Evolutionary conservation across 805 yeast species (phyloP), one percentile per base, ranked within the genome.

Genomic region (Saturnispora quitensis): DNA sequence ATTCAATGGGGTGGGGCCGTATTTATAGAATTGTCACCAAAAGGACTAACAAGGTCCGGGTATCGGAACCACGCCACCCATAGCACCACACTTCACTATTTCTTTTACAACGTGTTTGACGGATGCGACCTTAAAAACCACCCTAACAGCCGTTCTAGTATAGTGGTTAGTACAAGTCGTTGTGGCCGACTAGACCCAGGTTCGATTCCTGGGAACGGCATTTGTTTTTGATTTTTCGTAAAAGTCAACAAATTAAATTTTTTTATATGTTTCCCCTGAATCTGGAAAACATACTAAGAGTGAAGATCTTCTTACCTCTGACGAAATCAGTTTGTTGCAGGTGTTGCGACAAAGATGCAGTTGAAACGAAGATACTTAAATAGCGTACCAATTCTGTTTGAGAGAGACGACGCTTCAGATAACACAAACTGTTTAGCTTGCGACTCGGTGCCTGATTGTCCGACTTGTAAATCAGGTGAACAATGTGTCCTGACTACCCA

Each of bases 401-500:
- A 12, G 20, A 48, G 47, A 31, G 47, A 42, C 3, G 34, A n/a
- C 15, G 24, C 25, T 2, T 43, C 45, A 9, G 42, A 17, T 17
- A 22, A 20, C 42, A 18, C 28, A 10, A 43, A 51, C n/a, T 68
- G 72, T 58, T 64, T 66, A 17, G 33, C 54, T 4, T 68, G 70
- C 51, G 58, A 73, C 0, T 54, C 59, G 1, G 54, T 65, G 1
- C 77, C 74, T 9, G 48, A 66, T 4, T 82, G 87, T 65, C 89
- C 87, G 4, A 54, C 55, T 7, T 85, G 90, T 64, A 67, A 66
- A 0, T 60, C 58, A 13, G 74, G 73, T 55, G 78, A 82, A 61
- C 69, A 70, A 57, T 85, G 91, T 64, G 72, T 68, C 2, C 64
- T 75, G 58, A 73, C 85, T 0, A 67, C 77, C 0, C 81, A 75